A percentile compares a stretch with the other conserved stretches of the same genome.
phyloP scores from a whole-genome alignment of 2,329 filamentous ascomycete species.

The Fusarium luffae region DNA sequence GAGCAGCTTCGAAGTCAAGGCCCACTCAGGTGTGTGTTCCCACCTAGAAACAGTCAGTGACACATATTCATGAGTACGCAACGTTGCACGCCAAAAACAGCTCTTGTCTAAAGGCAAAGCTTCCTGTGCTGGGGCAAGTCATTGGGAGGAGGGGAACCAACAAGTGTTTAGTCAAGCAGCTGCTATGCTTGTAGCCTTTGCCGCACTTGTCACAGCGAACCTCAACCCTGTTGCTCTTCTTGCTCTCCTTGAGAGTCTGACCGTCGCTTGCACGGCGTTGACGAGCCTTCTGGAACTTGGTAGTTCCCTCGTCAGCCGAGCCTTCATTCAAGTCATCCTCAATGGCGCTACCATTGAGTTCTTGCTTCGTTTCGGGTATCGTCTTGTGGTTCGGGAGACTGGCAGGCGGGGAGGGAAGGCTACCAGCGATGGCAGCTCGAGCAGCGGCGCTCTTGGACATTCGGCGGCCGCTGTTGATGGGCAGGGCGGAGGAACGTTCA shows the following conservation, averaged over 20 bases:
- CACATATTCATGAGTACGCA: conserved; percentile 36
- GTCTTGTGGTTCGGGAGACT: conserved; percentile 72
- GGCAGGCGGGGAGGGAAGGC: conserved; percentile 71
- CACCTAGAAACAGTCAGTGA: conserved; percentile 70
- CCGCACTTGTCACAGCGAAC: conserved; percentile 97
- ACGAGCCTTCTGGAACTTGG: conserved; percentile 61
- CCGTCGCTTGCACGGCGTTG: conserved; percentile 83
- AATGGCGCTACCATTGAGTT: conserved; percentile 70
- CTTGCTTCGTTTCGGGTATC: conserved; percentile 60
- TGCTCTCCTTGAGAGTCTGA: conserved; percentile 85
- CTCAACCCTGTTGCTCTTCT: conserved; percentile 84
- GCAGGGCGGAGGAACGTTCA: conserved; percentile 65
- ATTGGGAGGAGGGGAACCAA: conserved; percentile 78
- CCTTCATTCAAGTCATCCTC: conserved; percentile 73
- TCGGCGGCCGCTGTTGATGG: conserved; percentile 70
- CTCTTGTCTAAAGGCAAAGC: conserved; percentile 39
- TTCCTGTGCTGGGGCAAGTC: conserved; percentile 50
- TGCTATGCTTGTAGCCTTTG: conserved; percentile 99
- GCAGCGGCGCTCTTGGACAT: conserved; percentile 72
- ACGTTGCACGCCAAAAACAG: conserved; percentile 33
- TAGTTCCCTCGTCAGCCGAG: conserved; percentile 65
- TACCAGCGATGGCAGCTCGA: conserved; percentile 64
- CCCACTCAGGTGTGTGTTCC: conserved; percentile 99
- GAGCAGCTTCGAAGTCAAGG: conserved; percentile 93
- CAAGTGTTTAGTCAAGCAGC: conserved; percentile 99